Evolutionary conservation across 1,284 basidiomycete species (phyloP).

Genomic region (Meripilus lineatus): DNA sequence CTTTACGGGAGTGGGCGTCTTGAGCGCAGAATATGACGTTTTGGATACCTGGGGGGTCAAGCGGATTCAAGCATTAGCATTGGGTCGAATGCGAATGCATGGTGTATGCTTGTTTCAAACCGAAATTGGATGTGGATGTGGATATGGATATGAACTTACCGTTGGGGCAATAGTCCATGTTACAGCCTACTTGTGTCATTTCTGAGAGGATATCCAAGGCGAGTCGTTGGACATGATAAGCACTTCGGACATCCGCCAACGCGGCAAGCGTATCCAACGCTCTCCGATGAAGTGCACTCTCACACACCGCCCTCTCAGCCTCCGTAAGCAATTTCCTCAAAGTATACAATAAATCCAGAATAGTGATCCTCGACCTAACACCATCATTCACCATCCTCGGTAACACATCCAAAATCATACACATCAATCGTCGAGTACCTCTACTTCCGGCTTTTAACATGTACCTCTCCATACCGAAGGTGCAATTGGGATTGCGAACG

Average conservation of each 20-base stretch:
- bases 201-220: constrained; percentile 9
- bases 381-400: constrained; percentile 8
- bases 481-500: constrained; percentile 6
- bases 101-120: not conserved
- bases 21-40: constrained; percentile 9
- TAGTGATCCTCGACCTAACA: not conserved
- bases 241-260: constrained; percentile 5
- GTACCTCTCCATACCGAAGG: constrained; percentile 3
- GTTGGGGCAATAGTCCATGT: constrained; percentile 11
- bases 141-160: constrained; percentile 5
- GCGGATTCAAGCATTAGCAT: not conserved
- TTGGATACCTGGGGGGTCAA: constrained; percentile 5
- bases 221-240: constrained; percentile 5
- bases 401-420: constrained; percentile 11
- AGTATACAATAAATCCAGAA: constrained; percentile 8
- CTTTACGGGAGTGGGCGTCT: constrained; percentile 4
- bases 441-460: constrained; percentile 3
- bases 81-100: not conserved
- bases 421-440: constrained; percentile 6
- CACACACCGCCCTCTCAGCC: constrained; percentile 9
- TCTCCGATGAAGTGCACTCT: constrained; percentile 6
- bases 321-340: constrained; percentile 10
- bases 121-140: not conserved
- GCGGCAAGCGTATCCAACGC: constrained; percentile 6
- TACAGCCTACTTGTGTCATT: constrained; percentile 12